These are phyloP conservation scores for Globisporangium megalacanthum DNA, from an alignment of 352 stramenopile genomes.

Conservation along the genomic window DNA sequence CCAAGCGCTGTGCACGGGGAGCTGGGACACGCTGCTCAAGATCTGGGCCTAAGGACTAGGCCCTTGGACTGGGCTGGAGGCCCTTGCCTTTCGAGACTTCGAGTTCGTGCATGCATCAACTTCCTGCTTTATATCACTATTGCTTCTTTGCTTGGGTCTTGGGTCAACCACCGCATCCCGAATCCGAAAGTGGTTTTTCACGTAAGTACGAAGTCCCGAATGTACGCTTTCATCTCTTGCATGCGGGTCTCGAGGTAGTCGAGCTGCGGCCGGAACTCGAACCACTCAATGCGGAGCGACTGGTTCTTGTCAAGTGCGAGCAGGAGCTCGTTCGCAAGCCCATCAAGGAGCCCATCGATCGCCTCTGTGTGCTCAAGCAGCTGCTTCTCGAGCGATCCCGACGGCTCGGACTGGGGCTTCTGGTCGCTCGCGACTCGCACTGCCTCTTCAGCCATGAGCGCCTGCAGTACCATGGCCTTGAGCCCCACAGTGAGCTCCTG, in stretches of 20 bases:
- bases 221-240: slow-evolving; percentile 45
- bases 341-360: slow-evolving; percentile 34
- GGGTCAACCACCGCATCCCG: too few relatives aligned
- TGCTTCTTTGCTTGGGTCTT: too few relatives aligned
- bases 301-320: slow-evolving; percentile 48
- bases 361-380: slow-evolving; percentile 3
- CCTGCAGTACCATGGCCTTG: slow-evolving; percentile 31
- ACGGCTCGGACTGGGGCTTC: neutral
- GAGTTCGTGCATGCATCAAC: too few relatives aligned
- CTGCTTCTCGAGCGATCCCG: slow-evolving; percentile 9
- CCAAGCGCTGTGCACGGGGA: slow-evolving; percentile 96
- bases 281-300: slow-evolving; percentile 62
- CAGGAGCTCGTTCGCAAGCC: slow-evolving; percentile 57
- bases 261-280: slow-evolving; percentile 67
- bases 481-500: slow-evolving; percentile 45
- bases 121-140: too few relatives aligned
- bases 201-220: slow-evolving; percentile 29
- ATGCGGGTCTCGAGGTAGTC: slow-evolving; percentile 60
- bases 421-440: neutral
- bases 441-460: slow-evolving; percentile 8
- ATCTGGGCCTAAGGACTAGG: slow-evolving; percentile 96
- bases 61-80: too few relatives aligned
- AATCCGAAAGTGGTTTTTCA: too few relatives aligned
- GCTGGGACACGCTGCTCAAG: slow-evolving; percentile 98
- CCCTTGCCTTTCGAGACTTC: too few relatives aligned